Base-by-base conservation (phyloP, 768 basidiomycete species). In the Leccinum imitatum region DNA sequence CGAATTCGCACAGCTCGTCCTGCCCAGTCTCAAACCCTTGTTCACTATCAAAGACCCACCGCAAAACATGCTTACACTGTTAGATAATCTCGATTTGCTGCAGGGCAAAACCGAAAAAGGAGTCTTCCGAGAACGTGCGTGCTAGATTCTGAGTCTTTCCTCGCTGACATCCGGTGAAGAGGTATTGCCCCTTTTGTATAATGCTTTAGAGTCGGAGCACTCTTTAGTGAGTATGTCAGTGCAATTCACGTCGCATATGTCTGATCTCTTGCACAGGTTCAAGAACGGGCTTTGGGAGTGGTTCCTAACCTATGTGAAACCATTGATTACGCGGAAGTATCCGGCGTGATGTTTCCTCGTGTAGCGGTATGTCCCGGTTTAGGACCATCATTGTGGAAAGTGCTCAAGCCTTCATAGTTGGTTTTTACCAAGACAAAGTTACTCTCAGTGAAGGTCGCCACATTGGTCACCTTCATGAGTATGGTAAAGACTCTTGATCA, bases 151-250 rank as follows among this genome's bases (percentile, higher is more conserved):
- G 13, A 15, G 15, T 55, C 47, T 50, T 54, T 25, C 17, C 37
- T 9, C n/a, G 25, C 58, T 67, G 52, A 69, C 51, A 4, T 30
- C 37, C 37, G 6, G 31, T 50, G 14, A 69, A 98, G 96, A 94
- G 78, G 92, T 99, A n/a, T 81, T 99, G 63, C 93, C 95, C 0
- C 80, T 99, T 41, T 91, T 99, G 17, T 99, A 99, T 71, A 92
- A 93, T 70, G 94, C 97, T 1, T 79, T 99, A 53, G 97, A 98
- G 62, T 91, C 92, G n/a, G 97, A 98, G 53, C 94, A 97, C 76
- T 84, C 90, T 1, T 75, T 87, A 56, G 91, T 92, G 67, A 62
- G 82, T 67, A 47, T 61, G 3, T 37, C 41, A 15, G 8, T 48
- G 23, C 41, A 51, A 59, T 51, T 47, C 50, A 30, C 51, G 31